phyloP scores from a whole-genome alignment of 306 rosid species.

The Begonia loranthoides region DNA sequence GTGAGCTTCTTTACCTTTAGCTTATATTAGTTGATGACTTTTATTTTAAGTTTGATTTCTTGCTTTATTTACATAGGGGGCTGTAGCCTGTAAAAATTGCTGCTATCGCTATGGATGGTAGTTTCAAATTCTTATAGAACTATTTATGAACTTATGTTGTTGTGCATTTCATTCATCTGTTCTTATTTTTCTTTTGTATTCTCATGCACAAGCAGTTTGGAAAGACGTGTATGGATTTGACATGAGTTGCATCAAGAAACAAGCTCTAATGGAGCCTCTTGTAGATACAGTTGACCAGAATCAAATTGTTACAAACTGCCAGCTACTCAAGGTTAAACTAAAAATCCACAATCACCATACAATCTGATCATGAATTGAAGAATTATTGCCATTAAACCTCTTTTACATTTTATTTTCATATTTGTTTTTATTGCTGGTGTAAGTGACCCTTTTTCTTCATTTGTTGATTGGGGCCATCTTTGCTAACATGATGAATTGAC shows the following conservation, averaged over 20 bases:
- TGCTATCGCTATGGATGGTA: too few species aligned
- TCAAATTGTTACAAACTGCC: conserved; percentile 88
- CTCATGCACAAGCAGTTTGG: conserved; percentile 56
- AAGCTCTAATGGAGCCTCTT: conserved; percentile 94
- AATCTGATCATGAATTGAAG: background rate
- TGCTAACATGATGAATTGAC: conserved; percentile 10
- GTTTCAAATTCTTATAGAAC: too few species aligned
- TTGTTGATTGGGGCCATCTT: background rate
- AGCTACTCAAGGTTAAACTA: conserved; percentile 63
- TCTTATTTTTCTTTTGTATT: conserved; percentile 4
- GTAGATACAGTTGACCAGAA: conserved; percentile 93
- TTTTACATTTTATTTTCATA: background rate
- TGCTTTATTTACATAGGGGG: background rate
- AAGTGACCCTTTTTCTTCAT: too few species aligned
- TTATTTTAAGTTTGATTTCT: background rate
- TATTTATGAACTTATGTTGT: background rate
- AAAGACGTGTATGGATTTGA: conserved; percentile 83
- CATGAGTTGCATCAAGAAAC: conserved; percentile 98
- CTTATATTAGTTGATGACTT: conserved; percentile 8
- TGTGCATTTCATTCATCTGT: background rate
- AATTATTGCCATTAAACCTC: background rate
- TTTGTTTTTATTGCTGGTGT: too few species aligned
- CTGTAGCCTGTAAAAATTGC: too few species aligned
- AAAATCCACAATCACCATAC: background rate
- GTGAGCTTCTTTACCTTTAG: conserved; percentile 35